These are phyloP conservation scores for Penicillium paneum DNA, from an alignment of 2,329 filamentous ascomycete species.

Conservation along the genomic window DNA sequence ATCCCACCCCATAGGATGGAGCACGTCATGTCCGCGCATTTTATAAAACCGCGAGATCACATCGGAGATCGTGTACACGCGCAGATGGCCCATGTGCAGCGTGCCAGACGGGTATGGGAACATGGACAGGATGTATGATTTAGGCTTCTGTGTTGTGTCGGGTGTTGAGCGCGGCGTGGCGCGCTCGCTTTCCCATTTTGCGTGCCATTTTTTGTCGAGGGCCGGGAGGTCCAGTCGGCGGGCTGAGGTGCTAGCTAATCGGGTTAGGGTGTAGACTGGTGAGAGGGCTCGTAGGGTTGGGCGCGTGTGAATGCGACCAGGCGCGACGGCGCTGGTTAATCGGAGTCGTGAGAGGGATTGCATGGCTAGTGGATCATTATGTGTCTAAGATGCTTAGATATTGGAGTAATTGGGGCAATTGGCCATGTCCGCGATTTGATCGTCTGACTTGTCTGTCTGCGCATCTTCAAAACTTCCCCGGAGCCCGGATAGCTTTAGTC, in stretches of 20 bases:
- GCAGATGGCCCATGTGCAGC: constrained; percentile 80
- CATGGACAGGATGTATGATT: constrained; percentile 78
- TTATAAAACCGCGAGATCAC: constrained; percentile 72
- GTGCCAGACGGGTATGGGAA: constrained; percentile 89
- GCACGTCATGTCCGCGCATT: constrained; percentile 69
- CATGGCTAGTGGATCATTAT: constrained; percentile 28
- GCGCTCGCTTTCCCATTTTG: constrained; percentile 43
- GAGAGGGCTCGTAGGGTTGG: constrained; percentile 12
- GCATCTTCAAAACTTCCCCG: constrained; percentile 22
- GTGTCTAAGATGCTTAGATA: neutral
- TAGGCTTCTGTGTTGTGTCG: constrained; percentile 32
- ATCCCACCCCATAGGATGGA: constrained; percentile 94
- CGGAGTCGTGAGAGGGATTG: constrained; percentile 27
- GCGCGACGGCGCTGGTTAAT: constrained; percentile 24
- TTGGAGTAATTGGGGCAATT: neutral
- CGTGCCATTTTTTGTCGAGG: constrained; percentile 56
- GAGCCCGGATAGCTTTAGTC: constrained; percentile 15
- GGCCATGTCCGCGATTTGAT: constrained; percentile 1
- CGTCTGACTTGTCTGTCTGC: neutral
- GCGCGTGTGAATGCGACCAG: constrained; percentile 17
- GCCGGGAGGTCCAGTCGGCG: constrained; percentile 43
- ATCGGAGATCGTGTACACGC: constrained; percentile 88
- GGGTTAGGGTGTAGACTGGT: constrained; percentile 15
- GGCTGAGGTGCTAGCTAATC: constrained; percentile 27
- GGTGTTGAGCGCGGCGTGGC: neutral